Base-by-base conservation (phyloP, 2,329 filamentous ascomycete species). In the Alternaria angustiovoidea region DNA sequence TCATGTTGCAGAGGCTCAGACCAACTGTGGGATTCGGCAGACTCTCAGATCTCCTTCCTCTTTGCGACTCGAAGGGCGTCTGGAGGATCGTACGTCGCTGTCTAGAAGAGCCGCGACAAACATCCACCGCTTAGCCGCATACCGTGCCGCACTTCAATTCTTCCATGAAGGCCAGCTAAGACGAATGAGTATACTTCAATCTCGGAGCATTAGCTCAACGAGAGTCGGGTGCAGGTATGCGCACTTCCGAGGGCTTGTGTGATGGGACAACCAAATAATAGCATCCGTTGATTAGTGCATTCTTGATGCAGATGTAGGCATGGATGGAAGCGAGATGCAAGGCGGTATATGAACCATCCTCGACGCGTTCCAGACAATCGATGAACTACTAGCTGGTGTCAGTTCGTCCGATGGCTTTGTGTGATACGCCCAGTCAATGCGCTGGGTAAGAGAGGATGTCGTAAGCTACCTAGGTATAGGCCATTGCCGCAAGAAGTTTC, bases 121-220 rank as follows among this genome's bases (percentile, higher is more conserved):
- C 4, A 36, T 12, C 18, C 30, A 18, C n/a, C 47, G 43, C 28
- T 43, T 54, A 36, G 56, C 28, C 20, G 42, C 56, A 48, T 42
- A 41, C 49, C 30, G 56, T 14, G 42, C 49, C 49, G 36, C 56
- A 54, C 8, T 51, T 39, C 34, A 18, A 34, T 38, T 51, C 32
- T 38, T 20, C 34, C 14, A 18, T 8, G 48, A 26, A 16, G 32
- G 28, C 20, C 8, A 20, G n/a, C 18, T 22, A 38, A 57, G 26
- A 28, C 28, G 22, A 42, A 52, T 44, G 30, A 36, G 28, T 30
- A 51, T 26, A 42, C 39, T 43, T 22, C 36, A 32, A 51, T 51
- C 24, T 43, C 54, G 44, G 54, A 20, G 20, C 34, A 24, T 42
- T 41, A 22, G 16, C 54, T 51, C 18, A 20, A 42, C 20, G 24